These are phyloP conservation scores for Inga oerstediana DNA, from an alignment of 306 rosid genomes.

Conservation along the genomic window DNA sequence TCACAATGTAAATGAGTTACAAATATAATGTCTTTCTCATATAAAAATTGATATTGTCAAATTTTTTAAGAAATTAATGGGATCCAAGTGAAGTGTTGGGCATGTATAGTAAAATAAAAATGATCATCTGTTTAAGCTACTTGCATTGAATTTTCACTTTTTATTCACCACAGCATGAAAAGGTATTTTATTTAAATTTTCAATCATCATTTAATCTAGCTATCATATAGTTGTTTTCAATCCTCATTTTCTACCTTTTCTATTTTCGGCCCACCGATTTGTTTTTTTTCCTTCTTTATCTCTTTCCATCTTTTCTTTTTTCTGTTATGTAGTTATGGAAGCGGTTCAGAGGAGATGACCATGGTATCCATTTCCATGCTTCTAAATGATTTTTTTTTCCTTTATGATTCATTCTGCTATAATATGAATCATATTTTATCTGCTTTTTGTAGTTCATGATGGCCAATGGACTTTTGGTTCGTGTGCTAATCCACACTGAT, in stretches of 20 bases:
- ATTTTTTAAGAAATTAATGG: neutral
- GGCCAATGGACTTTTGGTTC: conserved; percentile 61
- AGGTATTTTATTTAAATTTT: neutral
- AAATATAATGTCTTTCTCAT: neutral
- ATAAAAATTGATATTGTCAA: neutral
- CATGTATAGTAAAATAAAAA: neutral
- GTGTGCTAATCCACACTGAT: conserved; percentile 60
- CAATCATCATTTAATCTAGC: neutral
- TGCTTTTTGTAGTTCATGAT: conserved; percentile 51
- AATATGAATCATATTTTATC: neutral
- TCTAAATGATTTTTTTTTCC: neutral
- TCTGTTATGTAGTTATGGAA: conserved; percentile 64
- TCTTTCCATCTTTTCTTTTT: conserved; percentile 13
- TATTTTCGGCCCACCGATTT: neutral
- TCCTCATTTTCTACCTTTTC: neutral
- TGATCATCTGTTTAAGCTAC: neutral
- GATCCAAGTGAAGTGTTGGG: neutral
- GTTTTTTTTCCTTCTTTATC: neutral
- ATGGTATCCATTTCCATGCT: conserved; percentile 32
- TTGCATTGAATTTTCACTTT: neutral
- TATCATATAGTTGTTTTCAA: neutral
- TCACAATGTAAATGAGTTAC: neutral
- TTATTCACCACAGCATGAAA: neutral
- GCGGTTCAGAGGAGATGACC: conserved; percentile 65
- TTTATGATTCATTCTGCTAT: neutral